Conservation (phyloP, 2,329 filamentous ascomycete species). For the Colletotrichum ledebouriae region DNA sequence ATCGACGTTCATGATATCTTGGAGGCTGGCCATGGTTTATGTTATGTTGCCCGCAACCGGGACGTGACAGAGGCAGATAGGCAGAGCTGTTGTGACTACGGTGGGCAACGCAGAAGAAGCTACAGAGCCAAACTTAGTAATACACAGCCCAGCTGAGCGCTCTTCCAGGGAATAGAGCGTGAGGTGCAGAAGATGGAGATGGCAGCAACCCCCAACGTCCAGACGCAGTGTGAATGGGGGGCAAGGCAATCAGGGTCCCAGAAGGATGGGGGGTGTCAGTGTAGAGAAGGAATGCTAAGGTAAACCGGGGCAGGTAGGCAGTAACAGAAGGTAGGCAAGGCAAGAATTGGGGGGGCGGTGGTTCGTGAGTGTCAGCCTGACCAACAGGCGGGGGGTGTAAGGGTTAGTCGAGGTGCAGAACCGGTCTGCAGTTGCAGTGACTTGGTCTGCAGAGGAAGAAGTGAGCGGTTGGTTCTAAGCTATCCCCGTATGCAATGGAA, state of each 20-base stretch:
- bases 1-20: conserved; percentile 69
- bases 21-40: conserved; percentile 66
- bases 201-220: conserved; percentile 50
- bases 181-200: conserved; percentile 50
- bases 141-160: conserved; percentile 60
- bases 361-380: conserved; percentile 51
- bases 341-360: conserved; percentile 20
- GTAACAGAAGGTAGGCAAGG: conserved; percentile 35
- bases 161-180: conserved; percentile 49
- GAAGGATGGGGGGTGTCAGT: conserved; percentile 44
- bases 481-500: conserved; percentile 54
- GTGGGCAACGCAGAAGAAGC: conserved; percentile 40
- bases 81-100: conserved; percentile 34
- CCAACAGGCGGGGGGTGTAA: conserved; percentile 48
- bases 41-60: conserved; percentile 55
- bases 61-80: conserved; percentile 47
- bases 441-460: conserved; percentile 1
- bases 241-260: conserved; percentile 39
- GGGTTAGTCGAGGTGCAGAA: conserved; percentile 46
- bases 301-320: conserved; percentile 40
- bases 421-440: conserved; percentile 41
- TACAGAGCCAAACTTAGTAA: conserved; percentile 59
- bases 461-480: conserved; percentile 46
- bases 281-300: conserved; percentile 33
- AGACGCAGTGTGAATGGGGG: conserved; percentile 42